Evolutionary conservation across 2,329 filamentous ascomycete genomes (phyloP), one percentile per base, ranked within the genome.

Genomic region (Podosphaera aphanis): DNA sequence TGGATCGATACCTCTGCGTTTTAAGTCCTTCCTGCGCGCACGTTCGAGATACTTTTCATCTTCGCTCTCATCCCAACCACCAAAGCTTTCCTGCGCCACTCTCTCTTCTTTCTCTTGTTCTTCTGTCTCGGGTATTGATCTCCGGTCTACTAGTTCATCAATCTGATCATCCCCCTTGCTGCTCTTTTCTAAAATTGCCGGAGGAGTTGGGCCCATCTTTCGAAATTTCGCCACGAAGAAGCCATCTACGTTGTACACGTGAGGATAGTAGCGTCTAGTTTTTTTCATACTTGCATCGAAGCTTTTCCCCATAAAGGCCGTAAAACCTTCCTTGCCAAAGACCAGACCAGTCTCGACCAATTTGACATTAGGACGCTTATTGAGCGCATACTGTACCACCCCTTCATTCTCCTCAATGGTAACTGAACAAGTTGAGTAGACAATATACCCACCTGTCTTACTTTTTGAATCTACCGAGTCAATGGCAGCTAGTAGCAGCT

Each of bases 201-300:
- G 64, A 1, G 82, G 78, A 36, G 81, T 29, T 2, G 83, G 80
- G 0, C 76, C 88, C 15, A 74, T 74, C 71, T 98, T 98, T 64
- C 93, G 86, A 65, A 98, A 81, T 64, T 98, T 98, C 57, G 85
- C 83, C 50, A 98, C 90, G 61, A 85, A 98, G 76, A 98, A 98
- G 52, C 90, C 90, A 61, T 95, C 90, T 29, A 98, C 85, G 64
- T 94, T 93, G 67, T 90, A 84, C 18, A 80, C 73, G 61, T 93
- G 84, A 0, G 85, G 84, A 64, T 92, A 93, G 67, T 84, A 93
- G 47, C 86, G 70, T 52, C 83, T 70, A 15, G 85, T 86, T 60
- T 86, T 68, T 58, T 79, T 82, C 67, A 98, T 74, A 53, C 74
- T 81, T 5, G 80, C 71, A 59, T 93, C 81, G 64, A 98, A 98